A percentile compares a stretch with the other conserved stretches of the same genome.
Evolutionary conservation across 495 filamentous ascomycete species (phyloP).

Genomic region (Penicillium roqueforti): DNA sequence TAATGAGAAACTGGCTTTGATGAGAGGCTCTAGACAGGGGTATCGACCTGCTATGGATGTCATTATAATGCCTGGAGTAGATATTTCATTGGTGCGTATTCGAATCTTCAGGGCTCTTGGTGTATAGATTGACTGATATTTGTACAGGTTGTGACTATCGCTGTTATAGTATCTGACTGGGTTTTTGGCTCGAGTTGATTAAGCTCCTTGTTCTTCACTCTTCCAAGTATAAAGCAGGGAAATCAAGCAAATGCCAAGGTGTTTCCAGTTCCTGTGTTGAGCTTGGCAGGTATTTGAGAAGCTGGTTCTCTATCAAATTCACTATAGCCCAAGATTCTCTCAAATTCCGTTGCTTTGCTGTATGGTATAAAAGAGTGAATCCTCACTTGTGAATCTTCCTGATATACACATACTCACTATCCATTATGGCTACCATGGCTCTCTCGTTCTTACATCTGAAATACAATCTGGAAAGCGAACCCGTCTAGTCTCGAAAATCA

Average conservation of each 20-base stretch:
- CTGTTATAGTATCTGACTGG: constrained; percentile 17
- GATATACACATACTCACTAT: background rate
- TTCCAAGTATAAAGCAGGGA: background rate
- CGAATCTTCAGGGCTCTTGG: background rate
- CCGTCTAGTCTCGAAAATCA: no score
- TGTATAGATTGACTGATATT: background rate
- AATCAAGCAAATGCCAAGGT: constrained; percentile 7
- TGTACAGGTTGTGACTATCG: constrained; percentile 10
- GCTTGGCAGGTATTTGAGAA: background rate
- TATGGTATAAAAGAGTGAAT: background rate
- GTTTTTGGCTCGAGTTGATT: constrained; percentile 7
- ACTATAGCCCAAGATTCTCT: background rate
- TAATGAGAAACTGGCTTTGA: constrained; percentile 19
- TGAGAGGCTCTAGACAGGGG: constrained; percentile 4
- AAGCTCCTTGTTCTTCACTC: background rate
- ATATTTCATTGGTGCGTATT: constrained; percentile 18
- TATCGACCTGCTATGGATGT: constrained; percentile 20
- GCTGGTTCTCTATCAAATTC: background rate
- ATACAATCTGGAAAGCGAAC: no score
- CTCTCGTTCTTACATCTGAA: no score
- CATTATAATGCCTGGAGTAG: constrained; percentile 18
- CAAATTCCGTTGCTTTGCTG: background rate
- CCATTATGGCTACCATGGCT: no score
- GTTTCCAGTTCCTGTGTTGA: background rate
- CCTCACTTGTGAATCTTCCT: background rate